phyloP scores from a whole-genome alignment of 2,329 filamentous ascomycete species.

The Cladophialophora yegresii region DNA sequence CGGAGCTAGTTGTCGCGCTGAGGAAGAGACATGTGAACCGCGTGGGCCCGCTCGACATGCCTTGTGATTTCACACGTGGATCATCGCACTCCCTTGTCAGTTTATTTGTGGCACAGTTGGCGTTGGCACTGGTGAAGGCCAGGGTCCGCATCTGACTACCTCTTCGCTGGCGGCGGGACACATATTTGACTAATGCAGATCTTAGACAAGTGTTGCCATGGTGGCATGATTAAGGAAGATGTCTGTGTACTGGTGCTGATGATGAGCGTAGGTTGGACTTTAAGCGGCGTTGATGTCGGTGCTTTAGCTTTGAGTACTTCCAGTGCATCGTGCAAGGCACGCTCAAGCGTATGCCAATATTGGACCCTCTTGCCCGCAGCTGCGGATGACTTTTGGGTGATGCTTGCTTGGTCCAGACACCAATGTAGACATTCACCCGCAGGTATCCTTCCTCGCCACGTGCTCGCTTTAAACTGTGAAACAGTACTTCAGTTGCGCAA shows the following conservation, averaged over 20 bases:
- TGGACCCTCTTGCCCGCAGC: not conserved
- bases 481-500: not conserved
- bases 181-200: not conserved
- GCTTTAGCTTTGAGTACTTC: not conserved
- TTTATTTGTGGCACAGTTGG: constrained; percentile 4
- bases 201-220: not conserved
- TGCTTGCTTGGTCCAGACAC: constrained; percentile 7
- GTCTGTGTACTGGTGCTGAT: not conserved
- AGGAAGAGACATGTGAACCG: not conserved
- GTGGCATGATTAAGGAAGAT: not conserved
- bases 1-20: not conserved
- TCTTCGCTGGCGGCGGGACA: not conserved
- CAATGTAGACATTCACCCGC: not conserved
- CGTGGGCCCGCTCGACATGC: not conserved
- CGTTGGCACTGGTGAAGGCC: not conserved
- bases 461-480: not conserved
- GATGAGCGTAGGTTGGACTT: not conserved
- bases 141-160: not conserved
- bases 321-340: not conserved
- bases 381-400: not conserved
- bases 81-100: not conserved
- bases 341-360: not conserved
- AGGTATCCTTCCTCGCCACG: constrained; percentile 1
- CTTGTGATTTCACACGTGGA: not conserved
- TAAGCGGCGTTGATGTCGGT: not conserved